Evolutionary conservation across 495 filamentous ascomycete genomes (phyloP), one percentile per base, ranked within the genome.

Genomic region (Penicillium longicatenatum): DNA sequence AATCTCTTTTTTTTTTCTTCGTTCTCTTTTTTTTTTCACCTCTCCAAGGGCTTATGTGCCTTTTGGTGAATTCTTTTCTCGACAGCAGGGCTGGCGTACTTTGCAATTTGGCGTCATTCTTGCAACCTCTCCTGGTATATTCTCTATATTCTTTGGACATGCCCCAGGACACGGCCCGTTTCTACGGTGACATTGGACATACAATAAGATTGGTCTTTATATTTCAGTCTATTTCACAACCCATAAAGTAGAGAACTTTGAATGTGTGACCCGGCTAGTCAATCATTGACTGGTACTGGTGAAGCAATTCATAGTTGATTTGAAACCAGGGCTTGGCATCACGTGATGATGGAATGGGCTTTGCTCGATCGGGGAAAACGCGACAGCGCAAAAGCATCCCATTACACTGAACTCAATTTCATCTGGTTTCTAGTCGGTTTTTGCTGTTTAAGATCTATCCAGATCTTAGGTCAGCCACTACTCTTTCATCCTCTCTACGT

Each of bases 341-440:
- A 60, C 57, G 57, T 60, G 57, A 60, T 19, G 4, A 12, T 49
- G 33, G 54, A 57, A 42, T 57, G 54, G 63, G 69, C 41, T 61
- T 70, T 69, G 67, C 69, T 63, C 59, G 37, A 65, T 65, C 55
- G 61, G 69, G 65, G 60, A 72, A 72, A 75, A 72, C 73, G 73
- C 73, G 68, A 73, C 68, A 46, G 70, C 63, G 62, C 68, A 69
- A 62, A 68, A 68, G 63, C 60, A 67, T 62, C 63, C 43, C 54
- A 62, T 41, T 51, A 17, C 52, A 31, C 50, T 24, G 49, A 11
- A 26, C 29, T 19, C 49, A 29, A 57, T 51, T 50, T 35, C 55
- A 45, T 52, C 46, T 17, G 45, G 16, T 26, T 52, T 45, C 22
- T 37, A 33, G 47, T 44, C 41, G 17, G 8, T 14, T 31, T 22